Evolutionary conservation across 2,329 filamentous ascomycete genomes (phyloP).

Genomic region (Paecilomyces formosus): DNA sequence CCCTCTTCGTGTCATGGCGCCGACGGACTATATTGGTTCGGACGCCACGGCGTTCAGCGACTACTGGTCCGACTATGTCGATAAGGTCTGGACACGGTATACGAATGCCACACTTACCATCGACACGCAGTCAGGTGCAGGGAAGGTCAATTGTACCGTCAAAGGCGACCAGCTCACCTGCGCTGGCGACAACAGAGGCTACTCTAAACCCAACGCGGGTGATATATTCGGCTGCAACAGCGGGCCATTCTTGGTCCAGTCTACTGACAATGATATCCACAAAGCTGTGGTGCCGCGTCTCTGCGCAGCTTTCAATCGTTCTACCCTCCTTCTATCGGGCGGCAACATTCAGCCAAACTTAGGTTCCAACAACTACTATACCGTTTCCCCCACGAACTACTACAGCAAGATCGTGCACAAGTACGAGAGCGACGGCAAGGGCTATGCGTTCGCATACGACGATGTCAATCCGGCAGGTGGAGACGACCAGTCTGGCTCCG

Average conservation of each 20-base stretch:
- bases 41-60: slow-evolving; percentile 39
- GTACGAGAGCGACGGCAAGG: slow-evolving; percentile 51
- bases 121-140: slow-evolving; percentile 50
- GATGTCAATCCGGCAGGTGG: slow-evolving; percentile 53
- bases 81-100: slow-evolving; percentile 49
- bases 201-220: slow-evolving; percentile 34
- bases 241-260: slow-evolving; percentile 38
- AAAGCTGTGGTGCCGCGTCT: slow-evolving; percentile 41
- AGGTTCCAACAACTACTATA: slow-evolving; percentile 37
- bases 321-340: slow-evolving; percentile 39
- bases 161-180: slow-evolving; percentile 31
- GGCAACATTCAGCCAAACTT: slow-evolving; percentile 42
- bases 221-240: slow-evolving; percentile 49
- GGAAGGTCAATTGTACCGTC: slow-evolving; percentile 41
- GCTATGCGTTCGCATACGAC: slow-evolving; percentile 63
- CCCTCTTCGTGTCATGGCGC: slow-evolving; percentile 47
- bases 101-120: slow-evolving; percentile 37
- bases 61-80: slow-evolving; percentile 47
- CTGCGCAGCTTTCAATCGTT: slow-evolving; percentile 46
- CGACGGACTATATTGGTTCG: slow-evolving; percentile 44
- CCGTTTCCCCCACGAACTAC: slow-evolving; percentile 32
- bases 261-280: slow-evolving; percentile 34
- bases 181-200: slow-evolving; percentile 36
- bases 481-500: slow-evolving; percentile 48
- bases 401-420: slow-evolving; percentile 51